Evolutionary conservation across 805 yeast genomes (phyloP).

Genomic region (Lipomyces yamanashiensis): DNA sequence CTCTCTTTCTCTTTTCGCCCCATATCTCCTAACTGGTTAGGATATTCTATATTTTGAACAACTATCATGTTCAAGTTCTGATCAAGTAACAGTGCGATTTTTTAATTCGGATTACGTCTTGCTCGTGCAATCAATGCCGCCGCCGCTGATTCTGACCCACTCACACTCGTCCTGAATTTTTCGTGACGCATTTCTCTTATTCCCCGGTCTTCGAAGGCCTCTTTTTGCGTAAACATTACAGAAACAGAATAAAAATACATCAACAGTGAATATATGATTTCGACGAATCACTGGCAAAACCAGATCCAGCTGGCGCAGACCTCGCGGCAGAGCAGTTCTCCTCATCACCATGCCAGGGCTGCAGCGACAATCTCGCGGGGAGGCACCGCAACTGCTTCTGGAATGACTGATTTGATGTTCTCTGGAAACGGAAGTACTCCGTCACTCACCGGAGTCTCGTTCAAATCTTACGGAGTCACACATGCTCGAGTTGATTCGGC

Average conservation of each 20-base stretch:
- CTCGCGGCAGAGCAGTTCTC: conserved; percentile 67
- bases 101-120: background rate
- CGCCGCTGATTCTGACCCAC: conserved; percentile 5
- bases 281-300: conserved; percentile 64
- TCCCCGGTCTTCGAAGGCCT: too few species aligned
- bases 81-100: background rate
- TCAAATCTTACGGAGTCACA: conserved; percentile 39
- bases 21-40: too few species aligned
- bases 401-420: conserved; percentile 16
- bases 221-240: background rate
- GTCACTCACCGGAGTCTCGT: conserved; percentile 1
- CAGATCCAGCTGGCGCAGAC: conserved; percentile 73
- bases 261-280: background rate
- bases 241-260: background rate
- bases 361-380: conserved; percentile 67
- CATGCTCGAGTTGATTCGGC: conserved; percentile 41
- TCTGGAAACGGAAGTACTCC: conserved; percentile 14
- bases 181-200: conserved; percentile 6
- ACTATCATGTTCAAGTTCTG: too few species aligned
- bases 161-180: conserved; percentile 9
- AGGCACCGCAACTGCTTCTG: conserved; percentile 45
- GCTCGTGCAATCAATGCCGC: conserved; percentile 15
- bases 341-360: conserved; percentile 83
- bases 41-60: too few species aligned
- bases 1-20: too few species aligned